phyloP scores from a whole-genome alignment of 768 basidiomycete genomes.

The Tricholoma terreum region DNA sequence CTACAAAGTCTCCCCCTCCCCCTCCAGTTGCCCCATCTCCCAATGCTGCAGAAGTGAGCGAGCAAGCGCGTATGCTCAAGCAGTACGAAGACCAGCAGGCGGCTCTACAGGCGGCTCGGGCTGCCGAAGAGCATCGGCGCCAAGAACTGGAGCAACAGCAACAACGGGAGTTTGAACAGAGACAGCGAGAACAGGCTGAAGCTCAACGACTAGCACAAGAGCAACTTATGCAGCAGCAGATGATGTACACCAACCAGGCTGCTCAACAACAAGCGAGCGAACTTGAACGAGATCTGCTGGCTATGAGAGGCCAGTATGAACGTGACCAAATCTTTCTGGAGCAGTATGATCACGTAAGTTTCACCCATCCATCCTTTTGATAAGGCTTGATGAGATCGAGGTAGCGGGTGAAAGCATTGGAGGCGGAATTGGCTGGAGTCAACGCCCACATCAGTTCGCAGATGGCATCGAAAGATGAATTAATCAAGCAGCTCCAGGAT shows the following conservation, averaged over 20 bases:
- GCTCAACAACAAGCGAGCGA: constrained; percentile 70
- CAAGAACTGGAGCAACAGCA: constrained; percentile 75
- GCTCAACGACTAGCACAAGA: constrained; percentile 87
- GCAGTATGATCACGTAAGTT: constrained; percentile 89
- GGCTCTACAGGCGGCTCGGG: constrained; percentile 76
- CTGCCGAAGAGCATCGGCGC: constrained; percentile 79
- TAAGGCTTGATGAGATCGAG: background rate
- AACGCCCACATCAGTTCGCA: constrained; percentile 79
- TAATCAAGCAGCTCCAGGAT: constrained; percentile 94
- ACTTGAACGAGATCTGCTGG: constrained; percentile 85
- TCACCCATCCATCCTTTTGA: background rate
- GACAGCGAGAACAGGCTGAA: constrained; percentile 85
- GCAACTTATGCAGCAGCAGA: constrained; percentile 80
- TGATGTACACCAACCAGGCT: constrained; percentile 76
- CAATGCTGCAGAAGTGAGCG: constrained; percentile 68
- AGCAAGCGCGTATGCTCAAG: constrained; percentile 92
- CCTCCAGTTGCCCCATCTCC: constrained; percentile 73
- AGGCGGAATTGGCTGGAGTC: constrained; percentile 80
- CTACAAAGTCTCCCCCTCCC: constrained; percentile 53
- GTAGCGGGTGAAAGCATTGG: constrained; percentile 93
- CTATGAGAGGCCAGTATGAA: constrained; percentile 95
- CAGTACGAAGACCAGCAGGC: constrained; percentile 95
- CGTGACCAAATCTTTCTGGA: constrained; percentile 96
- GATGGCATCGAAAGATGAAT: constrained; percentile 87
- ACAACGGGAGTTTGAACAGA: constrained; percentile 85